phyloP scores from a whole-genome alignment of 116 monocot genomes.

The Cymodocea nodosa region DNA sequence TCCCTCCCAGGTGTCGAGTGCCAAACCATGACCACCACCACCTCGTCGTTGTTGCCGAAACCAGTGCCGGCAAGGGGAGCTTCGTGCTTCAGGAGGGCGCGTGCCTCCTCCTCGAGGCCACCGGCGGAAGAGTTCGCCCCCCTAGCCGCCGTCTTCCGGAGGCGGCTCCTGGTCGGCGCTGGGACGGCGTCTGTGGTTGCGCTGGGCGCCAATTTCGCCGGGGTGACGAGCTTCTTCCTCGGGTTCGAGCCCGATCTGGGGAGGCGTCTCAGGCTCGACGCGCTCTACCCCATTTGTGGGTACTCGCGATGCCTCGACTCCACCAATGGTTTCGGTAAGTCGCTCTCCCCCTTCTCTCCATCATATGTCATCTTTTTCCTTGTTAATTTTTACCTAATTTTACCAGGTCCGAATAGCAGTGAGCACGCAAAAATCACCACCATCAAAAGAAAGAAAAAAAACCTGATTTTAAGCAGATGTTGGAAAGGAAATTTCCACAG shows the following conservation, averaged over 20 bases:
- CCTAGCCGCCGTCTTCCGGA: slow-evolving; percentile 42
- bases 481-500: no score
- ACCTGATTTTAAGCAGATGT: no score
- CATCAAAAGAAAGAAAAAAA: no score
- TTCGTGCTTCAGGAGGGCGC: no score
- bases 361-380: no score
- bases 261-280: slow-evolving; percentile 54
- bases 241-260: slow-evolving; percentile 42
- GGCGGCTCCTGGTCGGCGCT: slow-evolving; percentile 44
- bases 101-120: slow-evolving; percentile 1
- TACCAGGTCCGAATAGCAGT: no score
- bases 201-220: slow-evolving; percentile 69
- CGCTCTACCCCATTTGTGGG: slow-evolving; percentile 55
- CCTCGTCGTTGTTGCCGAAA: no score
- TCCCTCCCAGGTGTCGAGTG: no score
- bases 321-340: slow-evolving; percentile 54
- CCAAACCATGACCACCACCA: no score
- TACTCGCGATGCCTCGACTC: slow-evolving; percentile 61
- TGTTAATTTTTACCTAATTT: no score
- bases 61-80: no score
- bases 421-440: no score
- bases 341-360: neutral
- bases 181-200: slow-evolving; percentile 49
- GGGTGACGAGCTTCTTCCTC: slow-evolving; percentile 68
- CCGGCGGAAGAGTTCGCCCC: slow-evolving; percentile 33